Conservation (phyloP, 2,329 filamentous ascomycete species). For the Cyclaneusma minus region DNA sequence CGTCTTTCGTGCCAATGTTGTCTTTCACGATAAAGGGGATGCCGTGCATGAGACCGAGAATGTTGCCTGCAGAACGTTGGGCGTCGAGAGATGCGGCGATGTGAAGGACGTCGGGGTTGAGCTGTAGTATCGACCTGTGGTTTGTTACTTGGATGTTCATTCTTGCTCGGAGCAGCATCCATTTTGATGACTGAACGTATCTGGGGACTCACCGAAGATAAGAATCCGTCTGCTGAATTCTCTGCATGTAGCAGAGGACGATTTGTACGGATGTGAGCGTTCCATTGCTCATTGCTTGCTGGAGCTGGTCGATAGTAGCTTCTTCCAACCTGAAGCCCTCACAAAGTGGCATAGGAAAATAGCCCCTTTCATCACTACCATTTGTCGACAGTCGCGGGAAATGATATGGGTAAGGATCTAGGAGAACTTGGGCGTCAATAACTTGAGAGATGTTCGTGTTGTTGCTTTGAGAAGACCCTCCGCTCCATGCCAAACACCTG, state of each 20-base stretch:
- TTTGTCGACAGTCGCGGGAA: conserved; percentile 21
- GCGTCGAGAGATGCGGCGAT: conserved; percentile 46
- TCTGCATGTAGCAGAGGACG: conserved; percentile 43
- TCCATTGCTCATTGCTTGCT: conserved; percentile 36
- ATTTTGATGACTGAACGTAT: neutral
- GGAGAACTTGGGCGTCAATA: conserved; percentile 19
- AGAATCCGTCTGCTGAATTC: conserved; percentile 43
- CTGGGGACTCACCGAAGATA: conserved; percentile 43
- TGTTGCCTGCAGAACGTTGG: conserved; percentile 37
- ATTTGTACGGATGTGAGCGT: conserved; percentile 41
- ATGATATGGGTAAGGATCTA: conserved; percentile 19
- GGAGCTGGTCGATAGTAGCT: conserved; percentile 53
- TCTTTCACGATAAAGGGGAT: conserved; percentile 67
- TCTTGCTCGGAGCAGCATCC: conserved; percentile 2
- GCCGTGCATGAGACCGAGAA: conserved; percentile 55
- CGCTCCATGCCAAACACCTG: too few relatives aligned
- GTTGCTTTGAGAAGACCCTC: too few relatives aligned
- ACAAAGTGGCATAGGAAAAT: conserved; percentile 49
- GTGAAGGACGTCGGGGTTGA: conserved; percentile 49
- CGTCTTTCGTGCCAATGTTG: conserved; percentile 52
- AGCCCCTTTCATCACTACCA: conserved; percentile 11
- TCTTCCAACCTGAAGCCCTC: conserved; percentile 47
- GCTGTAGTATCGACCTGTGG: conserved; percentile 39
- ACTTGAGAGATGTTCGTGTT: too few relatives aligned
- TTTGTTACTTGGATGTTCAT: too few relatives aligned